These are phyloP conservation scores for Crithidia mellificae DNA, from an alignment of 208 protist species.

Conservation along the genomic window DNA sequence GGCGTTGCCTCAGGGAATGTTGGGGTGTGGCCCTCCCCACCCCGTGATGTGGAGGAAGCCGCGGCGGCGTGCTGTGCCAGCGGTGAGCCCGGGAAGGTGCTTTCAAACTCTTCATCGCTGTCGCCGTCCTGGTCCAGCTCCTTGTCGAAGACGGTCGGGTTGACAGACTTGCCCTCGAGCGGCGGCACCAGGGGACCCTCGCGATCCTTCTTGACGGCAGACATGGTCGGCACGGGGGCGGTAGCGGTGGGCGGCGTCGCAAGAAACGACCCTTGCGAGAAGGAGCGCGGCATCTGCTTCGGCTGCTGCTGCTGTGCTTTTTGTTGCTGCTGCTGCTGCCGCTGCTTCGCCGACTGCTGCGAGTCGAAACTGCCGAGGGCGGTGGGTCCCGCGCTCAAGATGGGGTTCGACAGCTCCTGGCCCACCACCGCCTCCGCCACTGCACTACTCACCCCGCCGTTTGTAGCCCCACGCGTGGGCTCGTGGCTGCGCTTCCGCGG, in stretches of 20 bases:
- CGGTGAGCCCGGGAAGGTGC: background rate
- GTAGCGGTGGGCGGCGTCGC: background rate
- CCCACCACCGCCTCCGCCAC: background rate
- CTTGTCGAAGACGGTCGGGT: conserved; percentile 11
- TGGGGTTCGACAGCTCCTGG: background rate
- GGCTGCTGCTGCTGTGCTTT: background rate
- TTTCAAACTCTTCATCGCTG: conserved; percentile 22
- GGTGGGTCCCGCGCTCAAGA: background rate
- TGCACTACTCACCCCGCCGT: too few relatives aligned
- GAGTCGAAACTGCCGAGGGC: conserved; percentile 8
- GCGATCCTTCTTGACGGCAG: background rate
- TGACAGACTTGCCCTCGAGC: background rate
- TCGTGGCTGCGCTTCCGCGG: background rate
- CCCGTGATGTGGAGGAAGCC: background rate
- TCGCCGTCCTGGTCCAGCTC: conserved; percentile 25
- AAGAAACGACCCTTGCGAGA: too few relatives aligned
- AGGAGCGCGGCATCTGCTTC: too few relatives aligned
- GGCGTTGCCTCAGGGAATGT: background rate
- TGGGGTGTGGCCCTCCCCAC: background rate
- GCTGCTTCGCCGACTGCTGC: background rate
- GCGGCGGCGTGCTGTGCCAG: background rate
- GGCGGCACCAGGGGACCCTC: background rate
- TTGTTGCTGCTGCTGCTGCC: background rate
- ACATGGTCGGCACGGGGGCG: background rate
- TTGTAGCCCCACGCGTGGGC: background rate